Evolutionary conservation across 768 basidiomycete species (phyloP).

Genomic region (Leccinellum luteum): DNA sequence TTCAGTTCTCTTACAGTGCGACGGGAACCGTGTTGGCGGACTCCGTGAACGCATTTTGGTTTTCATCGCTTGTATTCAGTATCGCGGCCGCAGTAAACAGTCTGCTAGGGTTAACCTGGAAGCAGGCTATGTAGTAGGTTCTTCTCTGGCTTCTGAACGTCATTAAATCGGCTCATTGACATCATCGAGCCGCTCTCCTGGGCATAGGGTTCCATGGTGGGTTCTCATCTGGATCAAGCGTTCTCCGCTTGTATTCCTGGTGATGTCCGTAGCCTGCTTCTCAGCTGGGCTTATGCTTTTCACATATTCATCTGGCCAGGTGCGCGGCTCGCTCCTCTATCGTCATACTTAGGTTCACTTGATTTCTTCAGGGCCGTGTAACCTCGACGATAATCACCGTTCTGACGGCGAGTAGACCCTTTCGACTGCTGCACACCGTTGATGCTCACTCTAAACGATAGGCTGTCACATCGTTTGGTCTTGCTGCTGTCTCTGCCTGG

Average conservation of each 20-base stretch:
- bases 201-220: constrained; percentile 57
- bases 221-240: constrained; percentile 81
- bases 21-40: constrained; percentile 37
- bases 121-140: constrained; percentile 55
- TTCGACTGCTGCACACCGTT: background rate
- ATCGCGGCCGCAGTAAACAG: constrained; percentile 55
- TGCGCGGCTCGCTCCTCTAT: constrained; percentile 32
- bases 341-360: constrained; percentile 18
- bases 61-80: constrained; percentile 53
- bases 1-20: constrained; percentile 44
- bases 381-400: constrained; percentile 75
- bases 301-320: constrained; percentile 71
- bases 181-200: constrained; percentile 46
- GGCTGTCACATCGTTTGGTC: constrained; percentile 41
- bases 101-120: constrained; percentile 52
- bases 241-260: constrained; percentile 78
- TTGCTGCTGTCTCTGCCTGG: constrained; percentile 52
- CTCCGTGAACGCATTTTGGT: constrained; percentile 53
- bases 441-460: constrained; percentile 13
- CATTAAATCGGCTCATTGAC: constrained; percentile 16
- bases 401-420: constrained; percentile 46
- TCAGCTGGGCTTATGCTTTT: constrained; percentile 76
- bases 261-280: constrained; percentile 81
- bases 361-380: constrained; percentile 43
- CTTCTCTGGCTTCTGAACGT: constrained; percentile 9